Evolutionary conservation across 257 asterid species (phyloP), one percentile per base, ranked within the genome.

Genomic region (Scutellaria baicalensis): DNA sequence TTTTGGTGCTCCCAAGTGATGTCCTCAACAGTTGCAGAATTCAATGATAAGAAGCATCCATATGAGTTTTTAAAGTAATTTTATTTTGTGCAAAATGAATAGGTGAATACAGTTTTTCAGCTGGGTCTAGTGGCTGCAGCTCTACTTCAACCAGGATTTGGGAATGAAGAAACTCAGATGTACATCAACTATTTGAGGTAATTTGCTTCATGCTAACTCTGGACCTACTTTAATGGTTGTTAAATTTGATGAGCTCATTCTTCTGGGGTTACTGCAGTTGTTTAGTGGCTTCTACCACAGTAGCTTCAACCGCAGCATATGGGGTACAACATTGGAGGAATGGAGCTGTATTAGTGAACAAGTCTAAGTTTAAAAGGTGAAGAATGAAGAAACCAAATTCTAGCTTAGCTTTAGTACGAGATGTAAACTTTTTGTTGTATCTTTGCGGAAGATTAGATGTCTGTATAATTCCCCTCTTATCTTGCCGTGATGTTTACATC

Each of bases 91-190:
- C n/a, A 5, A 27, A 27, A 27, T 39, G 23, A 67, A 65, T 80
- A 94, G 99, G 94, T 89, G 6, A 91, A 94, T 66, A 94, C 97
- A 48, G 88, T 88, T 66, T 80, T 94, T 82, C 99, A 94, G 75
- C 80, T 94, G 85, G 85, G 75, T 71, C 73, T 94, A 64, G 89
- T 94, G 63, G 97, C 97, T 27, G 95, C 84, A 33, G 97, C 97
- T 44, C 88, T 94, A 49, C 95, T 94, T 76, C 97, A 94, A 74
- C 99, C 99, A n/a, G 92, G 73, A 65, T 83, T 89, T 51, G 99
- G 97, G 43, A 86, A 71, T 27, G 96, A 77, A 76, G 99, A 80
- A 68, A 91, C 96, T 39, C 88, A 50, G 70, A 62, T 75, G 3
- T 94, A 80, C 68, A 80, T 94, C 68, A 70, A 79, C 64, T 82